Conservation (phyloP, 441 rosid genomes). For the Populus hybrid region DNA sequence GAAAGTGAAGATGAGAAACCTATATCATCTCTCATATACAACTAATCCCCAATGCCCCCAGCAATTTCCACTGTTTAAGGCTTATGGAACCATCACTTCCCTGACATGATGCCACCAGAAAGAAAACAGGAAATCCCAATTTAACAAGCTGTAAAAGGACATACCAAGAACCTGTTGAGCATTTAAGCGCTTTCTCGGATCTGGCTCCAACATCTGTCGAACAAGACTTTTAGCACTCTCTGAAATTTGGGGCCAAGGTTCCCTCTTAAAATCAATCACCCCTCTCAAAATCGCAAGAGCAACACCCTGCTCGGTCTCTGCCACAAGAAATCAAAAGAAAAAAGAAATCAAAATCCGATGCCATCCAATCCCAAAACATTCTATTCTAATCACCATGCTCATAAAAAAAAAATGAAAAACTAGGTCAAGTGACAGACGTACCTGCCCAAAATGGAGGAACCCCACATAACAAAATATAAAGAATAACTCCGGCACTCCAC, state of each 20-base stretch:
- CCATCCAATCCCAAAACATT: background rate
- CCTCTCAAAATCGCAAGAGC: slow-evolving; percentile 92
- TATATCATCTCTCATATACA: background rate
- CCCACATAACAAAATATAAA: slow-evolving; percentile 84
- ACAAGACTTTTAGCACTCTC: slow-evolving; percentile 90
- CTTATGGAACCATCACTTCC: background rate
- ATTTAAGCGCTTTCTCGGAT: slow-evolving; percentile 72
- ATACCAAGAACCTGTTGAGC: slow-evolving; percentile 92
- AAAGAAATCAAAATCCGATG: background rate
- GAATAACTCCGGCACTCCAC: slow-evolving; percentile 95
- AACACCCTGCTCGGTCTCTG: slow-evolving; percentile 98
- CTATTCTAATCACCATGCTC: background rate
- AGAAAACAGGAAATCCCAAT: background rate
- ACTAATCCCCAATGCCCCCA: background rate
- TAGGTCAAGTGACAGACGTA: slow-evolving; percentile 20
- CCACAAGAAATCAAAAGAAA: slow-evolving; percentile 19
- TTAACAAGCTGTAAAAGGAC: slow-evolving; percentile 14
- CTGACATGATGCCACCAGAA: background rate
- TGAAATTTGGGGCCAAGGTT: slow-evolving; percentile 97
- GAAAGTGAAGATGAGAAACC: background rate
- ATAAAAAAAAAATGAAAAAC: background rate
- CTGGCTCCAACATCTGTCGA: slow-evolving; percentile 75
- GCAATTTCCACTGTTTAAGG: background rate
- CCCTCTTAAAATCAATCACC: slow-evolving; percentile 83
- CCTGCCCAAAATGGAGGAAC: slow-evolving; percentile 99